Evolutionary conservation across 2,329 filamentous ascomycete genomes (phyloP).

Genomic region (Aureobasidium sp.): DNA sequence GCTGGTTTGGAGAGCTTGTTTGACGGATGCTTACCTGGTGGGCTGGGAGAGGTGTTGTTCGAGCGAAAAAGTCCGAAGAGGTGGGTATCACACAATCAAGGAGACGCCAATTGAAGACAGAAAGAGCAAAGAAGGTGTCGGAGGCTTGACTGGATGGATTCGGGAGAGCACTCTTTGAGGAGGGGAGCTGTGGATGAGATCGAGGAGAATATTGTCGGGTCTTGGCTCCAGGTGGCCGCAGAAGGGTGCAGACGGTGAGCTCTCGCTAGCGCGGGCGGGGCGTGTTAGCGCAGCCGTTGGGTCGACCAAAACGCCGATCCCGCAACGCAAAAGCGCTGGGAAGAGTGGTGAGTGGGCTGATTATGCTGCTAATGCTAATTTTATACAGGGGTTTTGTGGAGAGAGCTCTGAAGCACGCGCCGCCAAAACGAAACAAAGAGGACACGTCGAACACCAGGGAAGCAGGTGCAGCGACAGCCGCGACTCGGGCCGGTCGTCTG

Average conservation of each 20-base stretch:
- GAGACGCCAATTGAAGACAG: conserved; percentile 3
- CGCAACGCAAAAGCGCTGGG: conserved; percentile 15
- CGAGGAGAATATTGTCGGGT: conserved; percentile 15
- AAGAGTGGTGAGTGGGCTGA: conserved; percentile 11
- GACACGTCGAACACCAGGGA: conserved; percentile 3
- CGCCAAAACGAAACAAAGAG: conserved; percentile 1
- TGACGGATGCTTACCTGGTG: conserved; percentile 13
- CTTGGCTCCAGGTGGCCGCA: conserved; percentile 11
- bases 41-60: background rate
- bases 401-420: conserved; percentile 5
- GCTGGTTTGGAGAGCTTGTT: background rate
- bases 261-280: conserved; percentile 13
- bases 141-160: conserved; percentile 10
- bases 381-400: conserved; percentile 13
- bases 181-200: conserved; percentile 13
- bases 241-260: conserved; percentile 13
- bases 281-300: conserved; percentile 12
- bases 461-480: background rate
- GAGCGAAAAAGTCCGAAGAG: conserved; percentile 12
- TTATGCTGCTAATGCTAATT: conserved; percentile 15
- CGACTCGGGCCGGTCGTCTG: conserved; percentile 1
- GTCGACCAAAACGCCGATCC: conserved; percentile 13
- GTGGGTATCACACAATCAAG: conserved; percentile 14
- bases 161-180: conserved; percentile 10
- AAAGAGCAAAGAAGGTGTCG: conserved; percentile 4